These are phyloP conservation scores for Mycena chlorophos DNA, from an alignment of 768 basidiomycete species.

Conservation along the genomic window DNA sequence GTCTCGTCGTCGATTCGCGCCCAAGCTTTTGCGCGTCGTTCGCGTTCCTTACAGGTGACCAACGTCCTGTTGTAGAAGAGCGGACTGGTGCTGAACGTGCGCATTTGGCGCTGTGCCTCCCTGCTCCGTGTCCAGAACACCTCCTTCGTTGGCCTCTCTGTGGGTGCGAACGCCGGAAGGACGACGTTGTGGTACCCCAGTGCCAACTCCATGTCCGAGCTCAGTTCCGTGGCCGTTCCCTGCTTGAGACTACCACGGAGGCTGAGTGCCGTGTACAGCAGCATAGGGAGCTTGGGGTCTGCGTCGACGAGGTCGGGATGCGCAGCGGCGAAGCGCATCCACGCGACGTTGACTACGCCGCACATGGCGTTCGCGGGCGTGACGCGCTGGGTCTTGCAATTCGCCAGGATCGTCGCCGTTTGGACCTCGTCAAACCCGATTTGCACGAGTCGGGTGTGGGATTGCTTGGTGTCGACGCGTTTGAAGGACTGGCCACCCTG, in stretches of 20 bases:
- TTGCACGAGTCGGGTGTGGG: conserved; percentile 45
- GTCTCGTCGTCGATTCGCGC: conserved; percentile 53
- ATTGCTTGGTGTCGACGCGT: conserved; percentile 28
- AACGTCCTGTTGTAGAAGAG: conserved; percentile 45
- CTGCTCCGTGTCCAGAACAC: conserved; percentile 56
- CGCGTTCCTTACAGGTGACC: conserved; percentile 47
- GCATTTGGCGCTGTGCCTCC: conserved; percentile 49
- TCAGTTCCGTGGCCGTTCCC: conserved; percentile 20
- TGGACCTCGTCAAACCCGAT: conserved; percentile 40
- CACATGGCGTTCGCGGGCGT: conserved; percentile 54
- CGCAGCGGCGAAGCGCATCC: conserved; percentile 39
- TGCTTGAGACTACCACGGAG: conserved; percentile 43
- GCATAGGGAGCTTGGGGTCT: conserved; percentile 25
- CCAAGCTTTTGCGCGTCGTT: conserved; percentile 45
- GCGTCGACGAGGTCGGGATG: conserved; percentile 30
- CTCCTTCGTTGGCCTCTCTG: conserved; percentile 25
- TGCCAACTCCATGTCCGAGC: conserved; percentile 55
- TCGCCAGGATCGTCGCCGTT: conserved; percentile 47
- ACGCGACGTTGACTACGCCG: conserved; percentile 52
- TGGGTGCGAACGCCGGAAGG: conserved; percentile 50
- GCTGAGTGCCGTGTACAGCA: conserved; percentile 64
- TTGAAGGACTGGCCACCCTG: conserved; percentile 55
- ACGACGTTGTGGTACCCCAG: conserved; percentile 58
- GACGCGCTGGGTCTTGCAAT: conserved; percentile 51
- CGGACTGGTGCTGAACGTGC: conserved; percentile 41